phyloP scores from a whole-genome alignment of 768 basidiomycete species.

The Termitomyces sp. region DNA sequence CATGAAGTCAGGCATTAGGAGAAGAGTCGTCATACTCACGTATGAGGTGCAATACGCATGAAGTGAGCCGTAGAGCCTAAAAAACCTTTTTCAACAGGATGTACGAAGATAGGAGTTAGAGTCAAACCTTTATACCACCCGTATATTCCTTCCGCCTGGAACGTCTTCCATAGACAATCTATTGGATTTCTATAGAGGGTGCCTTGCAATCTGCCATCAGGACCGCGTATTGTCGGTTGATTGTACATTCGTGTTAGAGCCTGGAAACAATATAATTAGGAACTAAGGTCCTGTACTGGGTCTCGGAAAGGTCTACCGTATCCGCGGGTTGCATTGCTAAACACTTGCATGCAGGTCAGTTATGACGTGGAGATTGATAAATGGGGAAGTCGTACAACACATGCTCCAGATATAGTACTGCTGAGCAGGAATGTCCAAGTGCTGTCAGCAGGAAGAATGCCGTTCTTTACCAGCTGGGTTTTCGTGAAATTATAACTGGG shows the following conservation, averaged over 20 bases:
- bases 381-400: conserved; percentile 61
- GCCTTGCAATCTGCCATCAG: conserved; percentile 70
- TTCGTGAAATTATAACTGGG: conserved; percentile 96
- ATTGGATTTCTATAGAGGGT: conserved; percentile 86
- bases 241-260: conserved; percentile 95
- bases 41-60: conserved; percentile 87
- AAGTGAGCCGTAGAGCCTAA: conserved; percentile 92
- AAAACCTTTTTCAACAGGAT: neutral
- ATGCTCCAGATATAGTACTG: conserved; percentile 84
- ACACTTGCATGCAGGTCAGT: conserved; percentile 40
- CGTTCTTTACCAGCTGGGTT: conserved; percentile 61
- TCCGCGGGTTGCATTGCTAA: conserved; percentile 94
- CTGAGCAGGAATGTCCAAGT: conserved; percentile 86
- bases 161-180: conserved; percentile 96
- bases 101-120: neutral
- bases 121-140: conserved; percentile 92
- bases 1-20: neutral
- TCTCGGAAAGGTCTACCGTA: conserved; percentile 39
- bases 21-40: conserved; percentile 40
- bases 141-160: conserved; percentile 79
- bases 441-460: conserved; percentile 69
- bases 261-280: conserved; percentile 25
- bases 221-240: conserved; percentile 72
- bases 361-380: neutral
- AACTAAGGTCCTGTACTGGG: neutral